Conservation (phyloP, 2,329 filamentous ascomycete species). For the Elsinoe arachidis region DNA sequence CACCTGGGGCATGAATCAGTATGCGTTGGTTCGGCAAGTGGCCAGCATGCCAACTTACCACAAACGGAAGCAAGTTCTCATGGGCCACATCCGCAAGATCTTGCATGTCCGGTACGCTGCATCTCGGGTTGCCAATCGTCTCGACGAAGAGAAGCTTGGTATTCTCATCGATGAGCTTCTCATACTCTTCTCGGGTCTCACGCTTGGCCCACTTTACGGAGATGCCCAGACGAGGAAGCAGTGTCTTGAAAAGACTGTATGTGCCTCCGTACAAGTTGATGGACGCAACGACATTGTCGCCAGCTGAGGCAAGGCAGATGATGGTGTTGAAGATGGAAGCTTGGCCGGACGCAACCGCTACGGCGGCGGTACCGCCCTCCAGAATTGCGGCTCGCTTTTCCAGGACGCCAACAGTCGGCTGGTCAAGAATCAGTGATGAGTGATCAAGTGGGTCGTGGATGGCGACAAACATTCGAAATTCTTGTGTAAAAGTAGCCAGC, state of each 20-base stretch:
- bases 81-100: neutral
- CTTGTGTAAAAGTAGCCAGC: neutral
- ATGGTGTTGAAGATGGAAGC: neutral
- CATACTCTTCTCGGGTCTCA: neutral
- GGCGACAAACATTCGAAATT: neutral
- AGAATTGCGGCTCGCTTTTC: neutral
- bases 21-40: neutral
- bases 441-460: neutral
- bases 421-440: neutral
- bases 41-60: constrained; percentile 17
- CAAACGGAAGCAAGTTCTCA: neutral
- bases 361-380: neutral
- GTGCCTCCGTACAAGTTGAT: neutral
- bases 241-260: neutral
- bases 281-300: neutral
- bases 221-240: neutral
- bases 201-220: neutral
- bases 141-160: neutral
- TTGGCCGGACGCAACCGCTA: neutral
- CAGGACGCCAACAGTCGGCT: neutral
- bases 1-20: constrained; percentile 13
- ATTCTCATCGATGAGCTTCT: neutral
- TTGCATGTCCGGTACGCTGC: neutral
- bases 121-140: neutral
- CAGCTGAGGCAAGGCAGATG: neutral